Base-by-base conservation (phyloP, 2,329 filamentous ascomycete species). In the Emmonsiellopsis sp. region DNA sequence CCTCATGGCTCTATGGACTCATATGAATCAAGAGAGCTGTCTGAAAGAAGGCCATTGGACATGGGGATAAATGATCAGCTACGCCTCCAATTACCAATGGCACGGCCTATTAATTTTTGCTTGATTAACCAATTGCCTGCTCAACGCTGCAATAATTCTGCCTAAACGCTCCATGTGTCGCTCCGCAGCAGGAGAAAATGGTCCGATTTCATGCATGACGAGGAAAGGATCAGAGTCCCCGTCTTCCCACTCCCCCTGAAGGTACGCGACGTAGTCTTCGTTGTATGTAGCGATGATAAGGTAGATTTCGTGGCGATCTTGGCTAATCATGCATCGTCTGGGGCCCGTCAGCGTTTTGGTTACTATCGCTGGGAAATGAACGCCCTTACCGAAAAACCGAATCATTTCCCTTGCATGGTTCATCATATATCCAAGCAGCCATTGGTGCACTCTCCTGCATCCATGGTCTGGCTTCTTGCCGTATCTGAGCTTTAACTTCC, bases 381-480 rank as follows among this genome's bases (percentile, higher is more conserved):
- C 2, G 13, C 4, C 27, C 17, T 40, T 51, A 50, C 27, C 45
- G 32, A 32, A 47, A 44, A 52, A 44, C 14, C 37, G 21, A 42
- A 13, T 34, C 27, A 31, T 27, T 14, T n/a, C 13, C 34, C 17
- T 21, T 40, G 21, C 53, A 44, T 14, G 56, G 56, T 14, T 56
- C 54, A n/a, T 42, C 51, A 50, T 45, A 33, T 3, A 59, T 57
- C 57, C 57, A 59, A 27, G 55, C 53, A 21, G 52, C 57, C 53
- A 59, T 55, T 40, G 56, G 57, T 1, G 57, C 57, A 14, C 39
- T 56, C 37, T 58, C 57, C 32, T 58, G 55, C 51, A 47, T 55
- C 17, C 42, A 46, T 21, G 40, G 31, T 10, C 52, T 31, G 43
- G 33, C 17, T 8, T 36, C 37, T 13, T n/a, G 21, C 46, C 52